Evolutionary conservation across 2,329 filamentous ascomycete genomes (phyloP).

Genomic region (Penicillium corylophilum): DNA sequence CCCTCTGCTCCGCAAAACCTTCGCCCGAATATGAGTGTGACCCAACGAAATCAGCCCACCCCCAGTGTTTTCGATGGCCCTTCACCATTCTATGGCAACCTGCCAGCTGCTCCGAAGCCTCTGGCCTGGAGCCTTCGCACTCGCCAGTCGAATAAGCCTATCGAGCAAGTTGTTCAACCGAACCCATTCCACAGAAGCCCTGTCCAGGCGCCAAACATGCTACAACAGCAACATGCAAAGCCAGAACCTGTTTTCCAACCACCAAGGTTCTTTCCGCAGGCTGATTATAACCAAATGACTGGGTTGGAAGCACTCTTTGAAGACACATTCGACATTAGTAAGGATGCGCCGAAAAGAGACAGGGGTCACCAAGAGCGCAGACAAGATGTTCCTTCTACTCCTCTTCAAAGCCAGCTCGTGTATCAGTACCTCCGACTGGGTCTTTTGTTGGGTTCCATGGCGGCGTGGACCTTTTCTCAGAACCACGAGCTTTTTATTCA

Average conservation of each 20-base stretch:
- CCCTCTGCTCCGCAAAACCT: constrained; percentile 43
- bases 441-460: constrained; percentile 30
- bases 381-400: constrained; percentile 4
- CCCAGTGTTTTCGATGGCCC: constrained; percentile 29
- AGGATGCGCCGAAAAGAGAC: constrained; percentile 24
- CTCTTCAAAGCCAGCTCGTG: constrained; percentile 19
- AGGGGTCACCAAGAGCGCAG: constrained; percentile 18
- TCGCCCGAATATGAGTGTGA: constrained; percentile 31
- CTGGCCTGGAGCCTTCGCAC: constrained; percentile 43
- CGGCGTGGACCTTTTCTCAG: constrained; percentile 35
- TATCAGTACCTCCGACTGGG: constrained; percentile 33
- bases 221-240: constrained; percentile 15
- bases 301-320: constrained; percentile 50
- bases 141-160: constrained; percentile 32
- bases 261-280: constrained; percentile 47
- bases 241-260: constrained; percentile 40
- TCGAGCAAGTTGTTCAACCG: constrained; percentile 35
- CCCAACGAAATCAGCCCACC: constrained; percentile 29
- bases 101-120: constrained; percentile 42
- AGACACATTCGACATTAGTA: constrained; percentile 42
- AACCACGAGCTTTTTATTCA: constrained; percentile 30
- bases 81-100: constrained; percentile 44
- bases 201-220: constrained; percentile 22
- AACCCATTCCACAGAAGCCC: constrained; percentile 40
- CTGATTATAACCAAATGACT: constrained; percentile 34